A percentile compares a stretch with the other conserved stretches of the same genome.
Conservation (phyloP, 176 grass and related monocot genomes). For the Musa troglodytarum region DNA sequence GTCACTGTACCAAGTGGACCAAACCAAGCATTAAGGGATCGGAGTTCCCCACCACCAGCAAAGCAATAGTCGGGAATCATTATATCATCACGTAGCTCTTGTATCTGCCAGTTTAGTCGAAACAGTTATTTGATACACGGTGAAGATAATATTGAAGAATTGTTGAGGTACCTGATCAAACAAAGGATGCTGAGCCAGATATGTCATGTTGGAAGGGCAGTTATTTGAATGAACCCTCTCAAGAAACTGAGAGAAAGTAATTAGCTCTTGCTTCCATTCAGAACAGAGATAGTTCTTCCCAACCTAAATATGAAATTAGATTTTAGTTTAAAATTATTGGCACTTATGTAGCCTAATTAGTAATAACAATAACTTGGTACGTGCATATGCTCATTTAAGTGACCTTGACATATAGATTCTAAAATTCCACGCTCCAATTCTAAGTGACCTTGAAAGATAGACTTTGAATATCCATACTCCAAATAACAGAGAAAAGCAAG, state of each 20-base stretch:
- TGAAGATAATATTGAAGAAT: neutral
- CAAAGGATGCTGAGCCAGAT: slow-evolving; percentile 76
- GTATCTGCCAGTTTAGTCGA: neutral
- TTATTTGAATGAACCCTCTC: slow-evolving; percentile 53
- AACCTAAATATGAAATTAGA: slow-evolving; percentile 41
- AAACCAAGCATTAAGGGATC: slow-evolving; percentile 80
- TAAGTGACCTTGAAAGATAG: too few species aligned
- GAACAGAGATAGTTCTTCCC: slow-evolving; percentile 56
- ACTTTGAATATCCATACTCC: too few species aligned
- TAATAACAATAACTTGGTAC: too few species aligned
- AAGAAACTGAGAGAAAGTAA: slow-evolving; percentile 81
- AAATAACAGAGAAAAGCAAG: too few species aligned
- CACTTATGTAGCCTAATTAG: too few species aligned
- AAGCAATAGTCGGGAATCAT: slow-evolving; percentile 76
- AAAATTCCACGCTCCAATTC: too few species aligned
- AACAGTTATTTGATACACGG: too few species aligned
- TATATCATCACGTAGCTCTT: slow-evolving; percentile 56
- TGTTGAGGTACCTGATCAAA: slow-evolving; percentile 62
- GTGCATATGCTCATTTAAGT: too few species aligned
- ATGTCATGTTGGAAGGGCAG: slow-evolving; percentile 38
- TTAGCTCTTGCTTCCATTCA: slow-evolving; percentile 79
- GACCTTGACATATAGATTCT: too few species aligned
- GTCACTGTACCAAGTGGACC: slow-evolving; percentile 70
- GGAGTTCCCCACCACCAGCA: slow-evolving; percentile 72
- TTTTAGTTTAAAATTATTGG: neutral